Evolutionary conservation across 176 grass and related monocot species (phyloP).

Genomic region (Aegilops sharonensis): DNA sequence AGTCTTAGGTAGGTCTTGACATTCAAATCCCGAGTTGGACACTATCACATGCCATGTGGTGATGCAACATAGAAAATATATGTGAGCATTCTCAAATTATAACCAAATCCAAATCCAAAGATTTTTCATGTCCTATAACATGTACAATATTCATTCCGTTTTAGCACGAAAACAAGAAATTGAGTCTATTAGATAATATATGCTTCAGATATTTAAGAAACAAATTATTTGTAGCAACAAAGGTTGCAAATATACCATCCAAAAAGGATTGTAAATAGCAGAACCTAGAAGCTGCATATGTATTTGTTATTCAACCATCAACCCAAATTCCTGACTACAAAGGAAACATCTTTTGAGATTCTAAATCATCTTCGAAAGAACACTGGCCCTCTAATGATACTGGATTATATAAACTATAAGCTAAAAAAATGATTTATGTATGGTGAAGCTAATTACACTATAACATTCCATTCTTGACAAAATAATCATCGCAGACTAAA

Average conservation of each 20-base stretch:
- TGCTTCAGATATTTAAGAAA: slow-evolving; percentile 15
- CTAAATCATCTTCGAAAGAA: neutral
- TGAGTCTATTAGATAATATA: neutral
- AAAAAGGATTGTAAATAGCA: neutral
- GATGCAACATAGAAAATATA: neutral
- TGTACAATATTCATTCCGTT: slow-evolving; percentile 17
- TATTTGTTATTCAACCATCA: neutral
- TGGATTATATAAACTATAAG: neutral
- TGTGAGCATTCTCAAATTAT: too few relatives aligned
- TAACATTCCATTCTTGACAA: too few relatives aligned
- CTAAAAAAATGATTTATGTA: too few relatives aligned
- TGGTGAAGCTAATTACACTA: too few relatives aligned
- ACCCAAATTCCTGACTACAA: neutral
- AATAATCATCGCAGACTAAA: too few relatives aligned
- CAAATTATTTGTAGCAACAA: neutral
- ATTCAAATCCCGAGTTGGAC: neutral
- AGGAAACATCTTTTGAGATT: neutral
- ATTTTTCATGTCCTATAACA: too few relatives aligned
- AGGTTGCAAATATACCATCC: neutral
- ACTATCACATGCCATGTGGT: slow-evolving; percentile 6
- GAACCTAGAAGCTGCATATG: neutral
- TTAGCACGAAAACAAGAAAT: neutral
- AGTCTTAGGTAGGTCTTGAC: slow-evolving; percentile 1
- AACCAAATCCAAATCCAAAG: neutral
- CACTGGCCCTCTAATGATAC: neutral